Percentiles rank a stretch among this genome's conserved stretches.
phyloP scores from a whole-genome alignment of 1,139 yeast species.

The Magnusiomyces tetraspermus region DNA sequence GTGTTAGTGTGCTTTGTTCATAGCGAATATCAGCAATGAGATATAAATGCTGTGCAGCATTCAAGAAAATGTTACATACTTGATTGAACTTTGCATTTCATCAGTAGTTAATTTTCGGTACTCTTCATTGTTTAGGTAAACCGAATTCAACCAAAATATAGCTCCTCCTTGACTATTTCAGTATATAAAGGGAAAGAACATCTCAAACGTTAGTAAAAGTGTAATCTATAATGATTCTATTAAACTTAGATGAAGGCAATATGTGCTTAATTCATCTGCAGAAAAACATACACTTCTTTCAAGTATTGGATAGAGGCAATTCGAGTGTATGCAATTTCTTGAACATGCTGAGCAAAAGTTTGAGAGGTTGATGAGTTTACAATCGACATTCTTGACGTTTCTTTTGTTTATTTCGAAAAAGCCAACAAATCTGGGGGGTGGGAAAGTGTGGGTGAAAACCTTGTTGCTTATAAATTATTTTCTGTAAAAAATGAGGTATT shows the following conservation, averaged over 20 bases:
- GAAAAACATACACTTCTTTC: conserved; percentile 4
- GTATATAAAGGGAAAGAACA: neutral
- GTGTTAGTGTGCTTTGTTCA: neutral
- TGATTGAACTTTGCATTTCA: neutral
- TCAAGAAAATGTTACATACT: neutral
- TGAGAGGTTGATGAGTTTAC: neutral
- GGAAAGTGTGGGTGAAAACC: neutral
- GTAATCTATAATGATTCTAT: too few species aligned
- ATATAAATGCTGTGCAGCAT: neutral
- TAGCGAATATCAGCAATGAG: neutral
- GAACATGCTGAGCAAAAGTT: neutral
- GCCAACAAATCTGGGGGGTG: too few species aligned
- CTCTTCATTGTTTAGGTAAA: neutral
- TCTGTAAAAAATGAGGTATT: too few species aligned
- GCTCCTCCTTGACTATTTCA: conserved; percentile 1
- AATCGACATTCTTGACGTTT: neutral
- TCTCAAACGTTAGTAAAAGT: neutral
- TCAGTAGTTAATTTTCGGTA: neutral
- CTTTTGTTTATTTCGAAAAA: too few species aligned
- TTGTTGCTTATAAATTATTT: too few species aligned
- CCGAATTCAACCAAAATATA: conserved; percentile 1
- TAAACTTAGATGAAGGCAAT: too few species aligned
- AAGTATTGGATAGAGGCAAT: conserved; percentile 4
- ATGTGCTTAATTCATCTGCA: too few species aligned
- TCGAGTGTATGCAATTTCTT: conserved; percentile 1